Evolutionary conservation across 2,329 filamentous ascomycete genomes (phyloP).

Genomic region (Myriosclerotinia duriaeana): DNA sequence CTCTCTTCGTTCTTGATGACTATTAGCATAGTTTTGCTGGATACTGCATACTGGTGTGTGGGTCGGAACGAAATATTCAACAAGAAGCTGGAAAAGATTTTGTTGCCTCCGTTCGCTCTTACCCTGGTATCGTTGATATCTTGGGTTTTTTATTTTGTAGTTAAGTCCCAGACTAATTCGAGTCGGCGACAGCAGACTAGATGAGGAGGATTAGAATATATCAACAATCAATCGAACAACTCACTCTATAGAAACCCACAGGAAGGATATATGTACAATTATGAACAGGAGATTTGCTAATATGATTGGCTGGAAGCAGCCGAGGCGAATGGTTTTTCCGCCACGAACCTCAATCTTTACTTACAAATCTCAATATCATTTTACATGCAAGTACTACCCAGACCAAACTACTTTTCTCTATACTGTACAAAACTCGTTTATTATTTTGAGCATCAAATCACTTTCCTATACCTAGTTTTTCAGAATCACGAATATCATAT

Average conservation of each 20-base stretch:
- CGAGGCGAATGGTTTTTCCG: conserved; percentile 3
- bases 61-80: conserved; percentile 24
- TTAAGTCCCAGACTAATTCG: conserved; percentile 12
- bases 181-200: background rate
- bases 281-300: conserved; percentile 1
- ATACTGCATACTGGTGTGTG: conserved; percentile 28
- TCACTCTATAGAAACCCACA: background rate
- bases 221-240: background rate
- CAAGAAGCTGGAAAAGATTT: conserved; percentile 26
- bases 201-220: background rate
- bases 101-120: conserved; percentile 32
- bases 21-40: conserved; percentile 28
- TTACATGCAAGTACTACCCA: too few relatives aligned
- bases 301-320: conserved; percentile 2
- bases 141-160: conserved; percentile 30
- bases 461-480: background rate
- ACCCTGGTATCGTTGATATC: conserved; percentile 29
- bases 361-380: background rate
- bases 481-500: background rate
- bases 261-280: background rate
- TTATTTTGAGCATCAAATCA: background rate
- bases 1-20: conserved; percentile 32
- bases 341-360: background rate
- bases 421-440: background rate
- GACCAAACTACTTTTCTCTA: too few relatives aligned